A percentile compares a stretch with the other conserved stretches of the same genome.
phyloP scores from a whole-genome alignment of 495 filamentous ascomycete species.

The Podospora didyma region DNA sequence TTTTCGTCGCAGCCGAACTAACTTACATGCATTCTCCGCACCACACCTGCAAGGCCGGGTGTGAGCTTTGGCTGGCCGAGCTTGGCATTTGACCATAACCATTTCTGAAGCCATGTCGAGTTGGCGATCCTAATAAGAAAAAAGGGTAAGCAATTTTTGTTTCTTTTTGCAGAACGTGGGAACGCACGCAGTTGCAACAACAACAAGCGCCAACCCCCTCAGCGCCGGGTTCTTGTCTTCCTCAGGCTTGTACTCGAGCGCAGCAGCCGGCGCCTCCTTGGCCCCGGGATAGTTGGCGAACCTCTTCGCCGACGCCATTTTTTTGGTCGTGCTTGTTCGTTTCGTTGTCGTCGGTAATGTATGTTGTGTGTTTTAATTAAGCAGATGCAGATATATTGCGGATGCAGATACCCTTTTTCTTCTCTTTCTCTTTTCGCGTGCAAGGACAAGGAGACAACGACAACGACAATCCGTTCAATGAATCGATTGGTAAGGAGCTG shows the following conservation, averaged over 20 bases:
- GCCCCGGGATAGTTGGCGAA: constrained; percentile 33
- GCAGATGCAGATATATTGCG: no score
- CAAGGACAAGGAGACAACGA: no score
- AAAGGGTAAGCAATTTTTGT: not conserved
- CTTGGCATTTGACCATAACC: constrained; percentile 67
- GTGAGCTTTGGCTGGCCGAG: constrained; percentile 60
- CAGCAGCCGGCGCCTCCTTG: constrained; percentile 23
- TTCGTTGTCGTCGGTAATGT: no score
- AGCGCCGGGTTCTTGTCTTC: constrained; percentile 30
- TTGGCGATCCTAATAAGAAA: constrained; percentile 21
- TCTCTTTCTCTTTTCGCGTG: no score
- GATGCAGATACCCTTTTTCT: no score
- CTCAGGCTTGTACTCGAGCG: constrained; percentile 18
- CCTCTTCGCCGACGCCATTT: constrained; percentile 10
- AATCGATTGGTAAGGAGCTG: no score
- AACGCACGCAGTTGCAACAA: constrained; percentile 26
- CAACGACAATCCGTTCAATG: no score
- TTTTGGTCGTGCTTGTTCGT: not conserved
- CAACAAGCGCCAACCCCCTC: constrained; percentile 24
- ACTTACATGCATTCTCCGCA: constrained; percentile 54
- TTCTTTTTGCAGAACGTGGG: not conserved
- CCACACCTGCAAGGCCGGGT: constrained; percentile 53
- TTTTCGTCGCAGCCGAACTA: not conserved
- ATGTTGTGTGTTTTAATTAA: no score
- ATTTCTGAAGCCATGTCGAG: constrained; percentile 23